Evolutionary conservation across 139 green algal genomes (phyloP).

Genomic region (Asterochloris erici): DNA sequence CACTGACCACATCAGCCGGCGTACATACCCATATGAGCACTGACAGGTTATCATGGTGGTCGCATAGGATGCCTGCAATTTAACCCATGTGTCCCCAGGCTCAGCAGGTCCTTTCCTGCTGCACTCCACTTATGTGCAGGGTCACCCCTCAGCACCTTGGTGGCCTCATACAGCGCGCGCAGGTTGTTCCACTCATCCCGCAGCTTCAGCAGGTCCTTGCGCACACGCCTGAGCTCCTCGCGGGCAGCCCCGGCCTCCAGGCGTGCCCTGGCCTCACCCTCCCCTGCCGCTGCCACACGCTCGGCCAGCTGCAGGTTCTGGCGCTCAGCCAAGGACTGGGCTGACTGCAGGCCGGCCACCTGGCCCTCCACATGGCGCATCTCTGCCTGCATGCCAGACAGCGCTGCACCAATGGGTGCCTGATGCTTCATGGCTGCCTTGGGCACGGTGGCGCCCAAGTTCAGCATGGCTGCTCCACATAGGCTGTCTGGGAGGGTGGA

Average conservation of each 20-base stretch:
- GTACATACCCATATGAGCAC: too few species aligned
- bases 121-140: too few species aligned
- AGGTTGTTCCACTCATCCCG: conserved; percentile 15
- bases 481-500: too few species aligned
- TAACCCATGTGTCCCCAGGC: too few species aligned
- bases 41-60: too few species aligned
- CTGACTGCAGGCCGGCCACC: not conserved
- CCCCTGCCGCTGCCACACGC: not conserved
- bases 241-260: conserved; percentile 8
- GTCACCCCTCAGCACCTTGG: conserved; percentile 1
- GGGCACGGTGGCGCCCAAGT: too few species aligned
- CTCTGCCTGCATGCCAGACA: conserved; percentile 9
- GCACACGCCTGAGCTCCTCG: conserved; percentile 18
- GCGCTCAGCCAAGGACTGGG: conserved; percentile 2
- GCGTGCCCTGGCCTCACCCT: not conserved
- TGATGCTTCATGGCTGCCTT: too few species aligned
- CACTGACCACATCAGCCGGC: too few species aligned
- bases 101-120: too few species aligned
- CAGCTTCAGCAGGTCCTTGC: conserved; percentile 18
- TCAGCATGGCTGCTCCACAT: too few species aligned
- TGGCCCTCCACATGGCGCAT: conserved; percentile 8
- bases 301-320: not conserved
- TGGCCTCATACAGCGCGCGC: conserved; percentile 13
- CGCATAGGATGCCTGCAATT: too few species aligned
- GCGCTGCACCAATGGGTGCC: not conserved